These are phyloP conservation scores for Ceratobasidium sp. DNA, from an alignment of 1,284 basidiomycete genomes.

Conservation along the genomic window DNA sequence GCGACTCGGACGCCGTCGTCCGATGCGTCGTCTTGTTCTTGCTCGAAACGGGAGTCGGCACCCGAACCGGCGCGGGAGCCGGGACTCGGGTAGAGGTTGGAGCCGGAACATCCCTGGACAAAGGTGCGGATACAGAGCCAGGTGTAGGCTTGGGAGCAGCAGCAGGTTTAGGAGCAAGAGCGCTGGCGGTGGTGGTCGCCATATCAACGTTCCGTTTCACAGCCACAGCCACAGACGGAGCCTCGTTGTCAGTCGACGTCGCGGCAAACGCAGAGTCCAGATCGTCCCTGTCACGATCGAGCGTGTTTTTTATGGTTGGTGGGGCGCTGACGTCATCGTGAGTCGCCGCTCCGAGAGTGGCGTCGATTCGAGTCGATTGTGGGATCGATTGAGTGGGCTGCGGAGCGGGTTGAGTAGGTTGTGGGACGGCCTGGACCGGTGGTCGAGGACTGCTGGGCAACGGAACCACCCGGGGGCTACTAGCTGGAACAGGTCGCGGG, in stretches of 20 bases:
- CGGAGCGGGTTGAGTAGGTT: neutral
- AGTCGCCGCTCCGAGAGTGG: neutral
- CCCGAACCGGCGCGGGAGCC: neutral
- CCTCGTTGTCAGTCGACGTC: constrained; percentile 1
- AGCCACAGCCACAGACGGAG: constrained; percentile 1
- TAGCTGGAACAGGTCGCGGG: neutral
- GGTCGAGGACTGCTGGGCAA: neutral
- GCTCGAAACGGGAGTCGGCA: neutral
- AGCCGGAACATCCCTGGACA: neutral
- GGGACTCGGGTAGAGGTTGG: neutral
- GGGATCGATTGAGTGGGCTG: neutral
- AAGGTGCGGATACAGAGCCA: neutral
- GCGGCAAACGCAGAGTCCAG: neutral
- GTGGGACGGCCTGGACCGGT: neutral
- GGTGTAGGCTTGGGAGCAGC: neutral
- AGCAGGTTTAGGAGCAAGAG: neutral
- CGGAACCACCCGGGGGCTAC: too few species aligned
- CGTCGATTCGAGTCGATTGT: too few species aligned
- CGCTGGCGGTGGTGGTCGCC: too few species aligned
- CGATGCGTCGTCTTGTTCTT: constrained; percentile 1
- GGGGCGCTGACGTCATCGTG: neutral
- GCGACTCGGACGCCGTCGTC: constrained; percentile 11
- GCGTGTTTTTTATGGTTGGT: neutral
- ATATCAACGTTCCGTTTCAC: too few species aligned
- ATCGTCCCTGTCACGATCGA: neutral